Conservation (phyloP, 2,329 filamentous ascomycete genomes). For the Blastomyces emzantsi region DNA sequence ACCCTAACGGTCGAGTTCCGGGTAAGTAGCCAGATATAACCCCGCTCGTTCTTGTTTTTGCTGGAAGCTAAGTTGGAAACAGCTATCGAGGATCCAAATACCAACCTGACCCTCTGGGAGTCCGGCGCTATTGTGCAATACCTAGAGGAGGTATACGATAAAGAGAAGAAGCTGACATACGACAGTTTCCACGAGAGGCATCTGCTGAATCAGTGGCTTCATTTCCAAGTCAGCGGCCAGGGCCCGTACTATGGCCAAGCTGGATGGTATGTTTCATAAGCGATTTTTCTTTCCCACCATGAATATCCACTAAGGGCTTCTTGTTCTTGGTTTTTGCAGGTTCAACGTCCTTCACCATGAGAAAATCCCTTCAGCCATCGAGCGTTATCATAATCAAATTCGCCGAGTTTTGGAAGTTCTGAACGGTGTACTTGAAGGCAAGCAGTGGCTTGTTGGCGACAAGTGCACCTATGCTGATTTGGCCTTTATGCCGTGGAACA, state of each 20-base stretch:
- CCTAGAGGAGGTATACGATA: slow-evolving; percentile 35
- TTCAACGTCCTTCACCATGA: slow-evolving; percentile 32
- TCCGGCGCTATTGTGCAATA: slow-evolving; percentile 34
- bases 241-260: slow-evolving; percentile 39
- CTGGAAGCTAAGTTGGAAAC: background rate
- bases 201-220: slow-evolving; percentile 33
- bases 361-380: slow-evolving; percentile 31
- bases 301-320: background rate
- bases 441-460: slow-evolving; percentile 36
- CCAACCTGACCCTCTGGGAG: slow-evolving; percentile 31
- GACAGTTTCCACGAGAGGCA: slow-evolving; percentile 24
- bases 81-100: slow-evolving; percentile 32
- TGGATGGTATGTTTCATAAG: slow-evolving; percentile 8
- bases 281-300: background rate
- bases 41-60: background rate
- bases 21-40: background rate
- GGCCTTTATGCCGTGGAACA: slow-evolving; percentile 34
- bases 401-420: slow-evolving; percentile 35
- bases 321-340: slow-evolving; percentile 21
- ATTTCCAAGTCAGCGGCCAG: slow-evolving; percentile 36
- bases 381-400: slow-evolving; percentile 35
- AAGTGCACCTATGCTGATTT: slow-evolving; percentile 38
- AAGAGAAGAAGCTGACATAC: slow-evolving; percentile 30
- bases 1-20: slow-evolving; percentile 38
- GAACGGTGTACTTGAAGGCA: slow-evolving; percentile 31